These are phyloP conservation scores for peach (Prunus persica) DNA, from an alignment of 306 rosid species.

Conservation along the genomic window DNA sequence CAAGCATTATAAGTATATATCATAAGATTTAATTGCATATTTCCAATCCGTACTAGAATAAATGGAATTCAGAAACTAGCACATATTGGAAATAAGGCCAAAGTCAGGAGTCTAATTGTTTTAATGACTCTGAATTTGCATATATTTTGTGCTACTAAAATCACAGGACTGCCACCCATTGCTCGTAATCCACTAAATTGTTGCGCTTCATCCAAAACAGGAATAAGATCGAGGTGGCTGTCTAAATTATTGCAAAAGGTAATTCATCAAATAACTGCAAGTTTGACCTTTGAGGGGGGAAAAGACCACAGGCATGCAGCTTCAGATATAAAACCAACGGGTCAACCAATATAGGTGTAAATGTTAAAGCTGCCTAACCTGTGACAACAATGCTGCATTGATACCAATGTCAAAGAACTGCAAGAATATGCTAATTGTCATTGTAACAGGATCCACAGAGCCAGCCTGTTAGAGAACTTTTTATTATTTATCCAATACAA, in stretches of 20 bases:
- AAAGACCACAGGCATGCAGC: not conserved
- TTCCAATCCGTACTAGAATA: not conserved
- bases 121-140: not conserved
- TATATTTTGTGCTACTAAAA: not conserved
- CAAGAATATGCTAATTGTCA: constrained; percentile 77
- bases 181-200: not conserved
- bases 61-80: not conserved
- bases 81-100: not conserved
- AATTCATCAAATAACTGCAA: not conserved
- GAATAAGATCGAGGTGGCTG: not conserved
- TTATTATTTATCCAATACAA: constrained; percentile 15
- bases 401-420: constrained; percentile 97
- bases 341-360: constrained; percentile 3
- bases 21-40: constrained; percentile 1
- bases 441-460: constrained; percentile 95
- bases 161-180: not conserved
- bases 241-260: not conserved
- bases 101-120: not conserved
- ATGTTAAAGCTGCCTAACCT: constrained; percentile 50
- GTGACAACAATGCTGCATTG: constrained; percentile 85
- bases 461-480: constrained; percentile 68
- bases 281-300: not conserved
- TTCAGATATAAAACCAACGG: not conserved
- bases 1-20: not conserved
- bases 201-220: not conserved